Evolutionary conservation across 2,329 filamentous ascomycete genomes (phyloP).

Genomic region (Zasmidium angulare): DNA sequence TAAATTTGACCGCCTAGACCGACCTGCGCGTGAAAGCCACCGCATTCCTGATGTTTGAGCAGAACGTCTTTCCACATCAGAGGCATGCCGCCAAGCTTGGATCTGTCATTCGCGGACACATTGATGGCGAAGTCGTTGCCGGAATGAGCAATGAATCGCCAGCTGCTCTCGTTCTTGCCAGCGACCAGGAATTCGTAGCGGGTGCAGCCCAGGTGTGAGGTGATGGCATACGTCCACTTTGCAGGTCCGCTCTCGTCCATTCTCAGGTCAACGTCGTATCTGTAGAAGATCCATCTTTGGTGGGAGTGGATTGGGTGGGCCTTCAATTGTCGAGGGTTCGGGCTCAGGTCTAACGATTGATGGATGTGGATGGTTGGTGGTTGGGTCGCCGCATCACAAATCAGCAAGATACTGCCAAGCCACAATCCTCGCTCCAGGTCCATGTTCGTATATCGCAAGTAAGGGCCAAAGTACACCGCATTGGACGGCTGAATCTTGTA

Average conservation of each 20-base stretch:
- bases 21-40: constrained; percentile 91
- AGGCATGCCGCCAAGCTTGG: constrained; percentile 81
- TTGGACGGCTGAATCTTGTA: constrained; percentile 94
- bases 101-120: constrained; percentile 81
- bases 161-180: constrained; percentile 83
- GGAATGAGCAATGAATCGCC: constrained; percentile 94
- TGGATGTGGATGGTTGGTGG: constrained; percentile 96
- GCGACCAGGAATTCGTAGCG: constrained; percentile 96
- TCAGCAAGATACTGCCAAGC: constrained; percentile 89
- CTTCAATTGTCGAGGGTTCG: constrained; percentile 81
- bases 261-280: constrained; percentile 84
- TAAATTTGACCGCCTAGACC: constrained; percentile 94
- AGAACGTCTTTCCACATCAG: constrained; percentile 99
- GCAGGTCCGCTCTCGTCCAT: constrained; percentile 79
- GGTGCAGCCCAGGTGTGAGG: constrained; percentile 95
- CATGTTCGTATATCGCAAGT: constrained; percentile 95
- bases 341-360: constrained; percentile 82
- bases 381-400: constrained; percentile 79
- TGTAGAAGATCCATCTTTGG: constrained; percentile 93
- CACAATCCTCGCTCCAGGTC: constrained; percentile 86
- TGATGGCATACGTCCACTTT: constrained; percentile 97
- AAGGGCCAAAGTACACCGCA: constrained; percentile 96
- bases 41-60: constrained; percentile 94
- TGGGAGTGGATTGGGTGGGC: constrained; percentile 82
- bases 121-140: constrained; percentile 93